Conservation (phyloP, 2,329 filamentous ascomycete genomes). For the Fusarium solani-melongenae region DNA sequence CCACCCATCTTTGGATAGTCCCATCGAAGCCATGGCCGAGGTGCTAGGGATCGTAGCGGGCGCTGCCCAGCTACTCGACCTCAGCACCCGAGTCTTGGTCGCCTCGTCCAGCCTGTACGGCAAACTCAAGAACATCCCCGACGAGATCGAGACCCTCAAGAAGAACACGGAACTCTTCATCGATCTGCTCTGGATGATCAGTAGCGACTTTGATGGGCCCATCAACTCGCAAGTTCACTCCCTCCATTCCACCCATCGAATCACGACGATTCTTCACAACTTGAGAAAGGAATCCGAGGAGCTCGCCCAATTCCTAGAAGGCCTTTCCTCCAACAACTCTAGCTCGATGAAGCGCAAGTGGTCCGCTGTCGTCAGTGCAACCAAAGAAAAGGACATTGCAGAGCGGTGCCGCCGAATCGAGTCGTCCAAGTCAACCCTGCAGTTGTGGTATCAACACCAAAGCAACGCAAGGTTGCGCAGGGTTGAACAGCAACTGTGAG, state of each 20-base stretch:
- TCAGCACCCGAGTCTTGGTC: neutral
- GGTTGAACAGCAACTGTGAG: neutral
- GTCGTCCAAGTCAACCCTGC: neutral
- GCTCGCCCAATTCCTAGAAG: neutral
- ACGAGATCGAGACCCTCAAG: neutral
- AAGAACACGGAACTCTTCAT: neutral
- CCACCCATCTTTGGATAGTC: neutral
- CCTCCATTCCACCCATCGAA: neutral
- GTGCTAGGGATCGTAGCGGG: conserved; percentile 3
- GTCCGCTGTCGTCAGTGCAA: neutral
- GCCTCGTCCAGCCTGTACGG: neutral
- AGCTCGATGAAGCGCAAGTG: neutral
- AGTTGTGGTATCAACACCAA: conserved; percentile 2
- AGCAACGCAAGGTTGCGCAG: neutral
- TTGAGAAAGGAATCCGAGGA: neutral
- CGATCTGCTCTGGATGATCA: neutral
- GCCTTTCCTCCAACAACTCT: neutral
- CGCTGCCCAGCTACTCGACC: neutral
- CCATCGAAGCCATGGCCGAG: neutral
- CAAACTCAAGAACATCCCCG: neutral
- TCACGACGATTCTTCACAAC: neutral
- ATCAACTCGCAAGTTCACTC: neutral
- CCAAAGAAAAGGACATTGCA: neutral
- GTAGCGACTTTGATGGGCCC: neutral
- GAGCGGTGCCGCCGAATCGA: neutral